phyloP scores from a whole-genome alignment of 1,284 basidiomycete species.

The Sporisorium exsertum region DNA sequence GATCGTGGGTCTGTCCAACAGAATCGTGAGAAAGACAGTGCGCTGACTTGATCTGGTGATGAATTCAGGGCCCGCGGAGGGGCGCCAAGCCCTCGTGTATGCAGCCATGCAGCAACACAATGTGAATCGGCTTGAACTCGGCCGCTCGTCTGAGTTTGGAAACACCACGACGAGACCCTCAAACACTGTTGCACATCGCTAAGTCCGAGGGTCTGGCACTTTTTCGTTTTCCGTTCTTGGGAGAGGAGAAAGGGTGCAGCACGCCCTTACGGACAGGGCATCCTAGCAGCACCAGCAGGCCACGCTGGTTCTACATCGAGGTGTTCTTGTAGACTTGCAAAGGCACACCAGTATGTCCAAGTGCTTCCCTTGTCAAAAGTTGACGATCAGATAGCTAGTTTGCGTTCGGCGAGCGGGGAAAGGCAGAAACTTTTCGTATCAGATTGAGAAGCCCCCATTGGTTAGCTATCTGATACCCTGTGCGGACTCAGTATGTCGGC shows the following conservation, averaged over 20 bases:
- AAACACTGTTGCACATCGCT: not conserved
- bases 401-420: no score
- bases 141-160: not conserved
- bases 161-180: not conserved
- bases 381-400: no score
- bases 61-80: not conserved
- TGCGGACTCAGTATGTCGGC: not conserved
- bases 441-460: not conserved
- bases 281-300: no score
- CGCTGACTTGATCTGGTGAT: not conserved
- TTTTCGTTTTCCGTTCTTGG: not conserved
- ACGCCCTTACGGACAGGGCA: no score
- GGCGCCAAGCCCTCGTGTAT: conserved; percentile 1
- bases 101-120: not conserved
- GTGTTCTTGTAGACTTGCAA: no score
- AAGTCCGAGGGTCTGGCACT: not conserved
- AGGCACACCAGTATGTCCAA: no score
- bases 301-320: no score
- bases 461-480: not conserved
- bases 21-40: not conserved
- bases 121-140: not conserved
- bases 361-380: no score
- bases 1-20: not conserved
- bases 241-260: no score
- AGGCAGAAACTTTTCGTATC: no score